Percentiles rank a stretch among this genome's conserved stretches.
phyloP scores from a whole-genome alignment of 1,284 basidiomycete species.

The Blastosporella zonata region DNA sequence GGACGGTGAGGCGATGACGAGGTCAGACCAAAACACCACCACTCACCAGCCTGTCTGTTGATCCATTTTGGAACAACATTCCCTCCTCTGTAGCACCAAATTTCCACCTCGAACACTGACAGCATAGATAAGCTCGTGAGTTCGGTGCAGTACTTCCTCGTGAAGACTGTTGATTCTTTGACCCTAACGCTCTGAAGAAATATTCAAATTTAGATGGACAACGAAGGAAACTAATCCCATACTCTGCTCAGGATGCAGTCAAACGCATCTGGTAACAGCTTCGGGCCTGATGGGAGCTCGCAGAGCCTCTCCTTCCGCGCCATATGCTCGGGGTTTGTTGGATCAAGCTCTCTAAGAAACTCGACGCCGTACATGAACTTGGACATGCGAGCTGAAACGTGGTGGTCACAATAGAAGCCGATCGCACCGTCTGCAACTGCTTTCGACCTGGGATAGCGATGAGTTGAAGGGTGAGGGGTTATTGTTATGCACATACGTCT shows the following conservation, averaged over 20 bases:
- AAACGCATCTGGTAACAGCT: constrained; percentile 71
- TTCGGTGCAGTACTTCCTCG: constrained; percentile 76
- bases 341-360: constrained; percentile 65
- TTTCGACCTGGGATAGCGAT: constrained; percentile 52
- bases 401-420: constrained; percentile 79
- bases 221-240: constrained; percentile 20
- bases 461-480: neutral
- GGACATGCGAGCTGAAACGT: constrained; percentile 73
- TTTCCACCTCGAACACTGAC: constrained; percentile 76
- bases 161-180: constrained; percentile 76
- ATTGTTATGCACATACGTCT: constrained; percentile 47
- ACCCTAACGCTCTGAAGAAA: constrained; percentile 57
- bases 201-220: constrained; percentile 7
- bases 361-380: constrained; percentile 81
- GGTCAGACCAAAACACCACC: neutral
- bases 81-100: constrained; percentile 76
- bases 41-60: constrained; percentile 51
- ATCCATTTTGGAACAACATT: constrained; percentile 72
- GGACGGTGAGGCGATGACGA: neutral
- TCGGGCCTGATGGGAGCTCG: constrained; percentile 72
- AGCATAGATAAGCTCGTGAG: constrained; percentile 69
- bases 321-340: constrained; percentile 62
- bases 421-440: constrained; percentile 79
- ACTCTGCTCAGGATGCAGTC: constrained; percentile 74
- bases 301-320: constrained; percentile 61